phyloP scores from a whole-genome alignment of 1,284 basidiomycete genomes.

The Ceratobasidium theobromae region DNA sequence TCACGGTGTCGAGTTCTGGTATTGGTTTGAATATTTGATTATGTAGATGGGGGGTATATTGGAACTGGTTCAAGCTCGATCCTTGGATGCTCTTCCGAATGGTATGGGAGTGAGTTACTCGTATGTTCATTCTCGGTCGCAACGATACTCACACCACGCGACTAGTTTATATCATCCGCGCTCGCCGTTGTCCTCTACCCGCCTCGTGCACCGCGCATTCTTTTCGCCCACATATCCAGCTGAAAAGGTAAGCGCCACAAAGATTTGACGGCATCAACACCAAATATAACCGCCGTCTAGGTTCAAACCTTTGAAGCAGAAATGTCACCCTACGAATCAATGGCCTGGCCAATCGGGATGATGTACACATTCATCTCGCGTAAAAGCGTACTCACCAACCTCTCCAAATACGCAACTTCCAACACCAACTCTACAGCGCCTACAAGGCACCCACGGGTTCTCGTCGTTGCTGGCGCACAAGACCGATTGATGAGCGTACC shows the following conservation, averaged over 20 bases:
- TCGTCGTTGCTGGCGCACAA: slow-evolving; percentile 3
- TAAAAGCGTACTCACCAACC: not conserved
- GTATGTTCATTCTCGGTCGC: too few relatives aligned
- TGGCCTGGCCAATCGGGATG: slow-evolving; percentile 29
- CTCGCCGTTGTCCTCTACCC: not conserved
- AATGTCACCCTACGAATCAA: slow-evolving; percentile 18
- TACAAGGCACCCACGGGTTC: too few relatives aligned
- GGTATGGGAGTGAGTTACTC: not conserved
- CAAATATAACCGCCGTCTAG: not conserved
- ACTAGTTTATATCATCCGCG: slow-evolving; percentile 3
- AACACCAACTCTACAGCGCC: not conserved
- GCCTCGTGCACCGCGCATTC: not conserved
- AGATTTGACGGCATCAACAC: not conserved
- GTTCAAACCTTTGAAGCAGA: slow-evolving; percentile 20
- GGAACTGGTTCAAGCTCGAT: slow-evolving; percentile 2
- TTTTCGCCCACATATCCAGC: not conserved
- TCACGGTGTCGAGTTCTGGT: not conserved
- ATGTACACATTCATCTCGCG: slow-evolving; percentile 13
- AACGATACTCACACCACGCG: not conserved
- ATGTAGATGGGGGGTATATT: not conserved
- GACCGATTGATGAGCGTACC: slow-evolving; percentile 19
- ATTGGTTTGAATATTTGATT: not conserved
- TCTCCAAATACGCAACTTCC: not conserved
- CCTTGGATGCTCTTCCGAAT: not conserved
- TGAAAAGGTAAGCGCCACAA: not conserved